Conservation (phyloP, 2,329 filamentous ascomycete genomes). For the Penicillium janthinellum region DNA sequence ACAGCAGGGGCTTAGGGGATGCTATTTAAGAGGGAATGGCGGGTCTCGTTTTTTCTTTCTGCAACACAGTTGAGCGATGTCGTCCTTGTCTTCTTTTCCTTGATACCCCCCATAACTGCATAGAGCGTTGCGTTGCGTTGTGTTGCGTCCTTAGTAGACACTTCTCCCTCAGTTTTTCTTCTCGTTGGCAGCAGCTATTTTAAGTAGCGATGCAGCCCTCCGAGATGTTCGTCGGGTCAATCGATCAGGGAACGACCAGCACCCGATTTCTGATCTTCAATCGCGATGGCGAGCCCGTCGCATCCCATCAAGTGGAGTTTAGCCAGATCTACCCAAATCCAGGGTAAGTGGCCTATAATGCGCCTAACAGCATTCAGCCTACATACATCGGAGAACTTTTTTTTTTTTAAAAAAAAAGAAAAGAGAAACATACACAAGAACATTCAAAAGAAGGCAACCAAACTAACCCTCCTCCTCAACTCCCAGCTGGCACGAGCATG, state of each 20-base stretch:
- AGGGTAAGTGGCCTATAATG: slow-evolving; percentile 60
- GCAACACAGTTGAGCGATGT: background rate
- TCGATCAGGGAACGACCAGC: slow-evolving; percentile 89
- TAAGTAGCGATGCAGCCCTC: slow-evolving; percentile 24
- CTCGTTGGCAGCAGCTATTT: background rate
- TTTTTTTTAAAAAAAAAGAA: background rate
- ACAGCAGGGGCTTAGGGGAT: background rate
- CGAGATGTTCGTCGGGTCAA: slow-evolving; percentile 71
- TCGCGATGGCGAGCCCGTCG: slow-evolving; percentile 72
- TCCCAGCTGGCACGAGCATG: slow-evolving; percentile 82
- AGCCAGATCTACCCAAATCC: slow-evolving; percentile 80
- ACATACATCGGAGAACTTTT: background rate
- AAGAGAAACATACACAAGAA: background rate
- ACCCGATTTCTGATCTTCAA: slow-evolving; percentile 90
- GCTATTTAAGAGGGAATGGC: slow-evolving; percentile 1
- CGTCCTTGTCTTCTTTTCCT: background rate
- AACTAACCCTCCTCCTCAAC: background rate
- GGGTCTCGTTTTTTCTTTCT: background rate
- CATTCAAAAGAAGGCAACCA: background rate
- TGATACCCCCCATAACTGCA: background rate
- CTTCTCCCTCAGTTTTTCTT: background rate
- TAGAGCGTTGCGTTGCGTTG: background rate
- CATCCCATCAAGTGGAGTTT: slow-evolving; percentile 83
- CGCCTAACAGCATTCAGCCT: background rate
- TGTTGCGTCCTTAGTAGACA: background rate